Evolutionary conservation across 179 eudicot genomes (phyloP), one percentile per base, ranked within the genome.

Genomic region (Gypsophila paniculata): DNA sequence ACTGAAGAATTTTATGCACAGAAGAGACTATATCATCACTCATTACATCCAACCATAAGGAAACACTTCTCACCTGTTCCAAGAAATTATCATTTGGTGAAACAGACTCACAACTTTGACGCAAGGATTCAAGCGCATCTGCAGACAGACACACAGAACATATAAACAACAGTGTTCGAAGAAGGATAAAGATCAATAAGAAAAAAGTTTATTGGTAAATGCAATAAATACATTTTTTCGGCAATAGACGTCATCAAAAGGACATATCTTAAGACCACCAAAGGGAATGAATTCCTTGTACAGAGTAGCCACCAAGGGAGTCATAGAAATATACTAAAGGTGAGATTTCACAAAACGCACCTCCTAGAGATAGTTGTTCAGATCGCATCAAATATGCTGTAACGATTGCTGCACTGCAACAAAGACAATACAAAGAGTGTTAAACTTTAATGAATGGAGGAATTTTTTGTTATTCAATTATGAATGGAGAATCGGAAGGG

Each of bases 301-400:
- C 44, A 39, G 0, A 39, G 6, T 5, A 39, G 8, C 2, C 9
- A 39, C 44, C 44, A 46, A 11, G 0, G 15, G 17, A 46, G 52
- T 46, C 10, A 46, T 15, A 11, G 1, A 46, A 10, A 11, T 46
- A 46, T 13, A 46, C 8, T 6, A 42, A 42, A 42, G 34, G 34
- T 29, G 34, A 29, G 34, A 29, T 29, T 29, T 29, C 4, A 70
- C 69, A 59, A 76, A 74, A 74, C 80, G 70, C 80, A 94, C 99
- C 99, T 89, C 91, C 96, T 54, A 69, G 86, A 73, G 97, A 81
- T 72, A 94, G 82, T 48, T 75, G 86, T 80, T 94, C 97, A 74
- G 92, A 86, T 82, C 87, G 86, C 99, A 91, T 91, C 84, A 91
- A 85, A 80, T 94, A 94, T 34, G 99, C 99, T 61, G 94, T 88